phyloP scores from a whole-genome alignment of 352 stramenopile genomes.

The Achlya hypogyna region DNA sequence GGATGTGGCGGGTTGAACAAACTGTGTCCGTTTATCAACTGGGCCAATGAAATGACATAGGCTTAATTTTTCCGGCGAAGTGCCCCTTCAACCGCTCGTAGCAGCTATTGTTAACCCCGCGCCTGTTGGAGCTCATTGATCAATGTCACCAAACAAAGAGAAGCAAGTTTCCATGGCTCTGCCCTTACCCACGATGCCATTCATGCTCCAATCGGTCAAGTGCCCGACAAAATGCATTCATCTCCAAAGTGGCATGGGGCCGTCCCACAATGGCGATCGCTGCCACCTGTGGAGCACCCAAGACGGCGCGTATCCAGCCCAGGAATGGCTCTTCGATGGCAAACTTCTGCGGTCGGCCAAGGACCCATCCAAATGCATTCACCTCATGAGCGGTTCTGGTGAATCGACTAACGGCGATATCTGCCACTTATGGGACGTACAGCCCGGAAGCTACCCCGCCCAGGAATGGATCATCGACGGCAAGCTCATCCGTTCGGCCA shows the following conservation, averaged over 20 bases:
- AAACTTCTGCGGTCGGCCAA: slow-evolving; percentile 1
- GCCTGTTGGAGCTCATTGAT: too few relatives aligned
- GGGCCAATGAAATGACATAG: too few relatives aligned
- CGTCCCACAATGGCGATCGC: neutral
- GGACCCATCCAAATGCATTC: neutral
- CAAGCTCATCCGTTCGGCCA: neutral
- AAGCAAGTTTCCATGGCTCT: neutral
- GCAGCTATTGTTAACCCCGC: too few relatives aligned
- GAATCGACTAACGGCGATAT: neutral
- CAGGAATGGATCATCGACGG: neutral
- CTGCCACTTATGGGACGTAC: neutral
- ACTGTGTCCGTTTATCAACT: too few relatives aligned
- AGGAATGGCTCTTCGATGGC: neutral
- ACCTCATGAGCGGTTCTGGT: neutral
- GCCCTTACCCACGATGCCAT: neutral
- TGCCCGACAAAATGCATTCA: neutral
- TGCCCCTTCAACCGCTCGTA: too few relatives aligned
- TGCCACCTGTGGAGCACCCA: neutral
- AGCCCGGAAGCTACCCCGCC: neutral
- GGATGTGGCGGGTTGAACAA: too few relatives aligned
- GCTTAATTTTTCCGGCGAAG: too few relatives aligned
- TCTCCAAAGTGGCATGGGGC: neutral
- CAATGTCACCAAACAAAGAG: neutral
- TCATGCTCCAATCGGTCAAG: neutral
- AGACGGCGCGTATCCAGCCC: neutral